These are phyloP conservation scores for Russula olivacea DNA, from an alignment of 768 basidiomycete species.

Conservation along the genomic window DNA sequence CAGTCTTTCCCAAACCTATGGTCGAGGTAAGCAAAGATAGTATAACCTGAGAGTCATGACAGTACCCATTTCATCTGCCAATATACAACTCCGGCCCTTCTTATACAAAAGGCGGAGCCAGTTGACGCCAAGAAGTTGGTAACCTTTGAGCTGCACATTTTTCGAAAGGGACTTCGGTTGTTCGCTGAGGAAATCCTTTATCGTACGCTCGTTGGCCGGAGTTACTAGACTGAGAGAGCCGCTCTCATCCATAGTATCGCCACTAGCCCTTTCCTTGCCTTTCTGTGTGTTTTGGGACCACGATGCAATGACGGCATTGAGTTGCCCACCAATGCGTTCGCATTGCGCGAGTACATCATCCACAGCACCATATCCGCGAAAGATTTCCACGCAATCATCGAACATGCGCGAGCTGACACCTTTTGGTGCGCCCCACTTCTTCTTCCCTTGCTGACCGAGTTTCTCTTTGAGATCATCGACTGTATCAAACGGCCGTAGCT, in stretches of 20 bases:
- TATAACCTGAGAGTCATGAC: conserved; percentile 24
- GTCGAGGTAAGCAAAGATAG: conserved; percentile 11
- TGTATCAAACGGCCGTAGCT: conserved; percentile 72
- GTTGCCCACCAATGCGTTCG: conserved; percentile 72
- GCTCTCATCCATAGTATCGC: conserved; percentile 43
- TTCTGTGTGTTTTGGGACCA: conserved; percentile 50
- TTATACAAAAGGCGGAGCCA: conserved; percentile 89
- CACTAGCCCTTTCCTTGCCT: conserved; percentile 35
- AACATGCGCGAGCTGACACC: conserved; percentile 89
- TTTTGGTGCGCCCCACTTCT: conserved; percentile 73
- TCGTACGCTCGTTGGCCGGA: conserved; percentile 36
- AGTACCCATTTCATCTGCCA: conserved; percentile 99
- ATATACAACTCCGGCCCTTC: conserved; percentile 81
- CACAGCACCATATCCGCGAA: conserved; percentile 80
- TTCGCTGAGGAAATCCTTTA: conserved; percentile 60
- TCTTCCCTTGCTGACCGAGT: conserved; percentile 61
- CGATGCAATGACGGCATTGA: conserved; percentile 67
- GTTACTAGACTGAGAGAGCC: conserved; percentile 57
- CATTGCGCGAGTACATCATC: conserved; percentile 86
- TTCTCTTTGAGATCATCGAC: conserved; percentile 70
- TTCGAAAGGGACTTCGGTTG: conserved; percentile 68
- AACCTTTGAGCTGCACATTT: conserved; percentile 83
- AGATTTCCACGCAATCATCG: conserved; percentile 82
- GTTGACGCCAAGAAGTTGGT: conserved; percentile 95
- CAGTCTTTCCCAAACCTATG: conserved; percentile 93